A percentile compares a stretch with the other conserved stretches of the same genome.
Conservation (phyloP, 257 asterid species). For the Thymus mandschuricus region DNA sequence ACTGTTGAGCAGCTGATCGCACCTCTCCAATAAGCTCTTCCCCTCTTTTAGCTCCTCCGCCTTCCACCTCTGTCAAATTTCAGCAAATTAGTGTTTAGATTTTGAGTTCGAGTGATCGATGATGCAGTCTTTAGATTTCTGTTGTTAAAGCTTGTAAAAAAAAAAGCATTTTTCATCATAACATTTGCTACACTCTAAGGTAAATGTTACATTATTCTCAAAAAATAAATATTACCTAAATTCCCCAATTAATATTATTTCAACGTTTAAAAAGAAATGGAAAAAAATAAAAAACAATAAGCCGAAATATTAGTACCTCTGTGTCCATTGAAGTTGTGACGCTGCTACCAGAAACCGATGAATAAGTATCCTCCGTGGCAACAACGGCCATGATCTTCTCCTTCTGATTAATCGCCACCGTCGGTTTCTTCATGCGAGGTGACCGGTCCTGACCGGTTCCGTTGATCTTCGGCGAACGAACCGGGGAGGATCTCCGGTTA, state of each 20-base stretch:
- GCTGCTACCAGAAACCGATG: constrained; percentile 73
- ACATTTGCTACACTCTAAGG: too few relatives aligned
- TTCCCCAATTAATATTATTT: too few relatives aligned
- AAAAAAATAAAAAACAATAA: too few relatives aligned
- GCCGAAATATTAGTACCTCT: constrained; percentile 47
- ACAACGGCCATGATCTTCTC: constrained; percentile 47
- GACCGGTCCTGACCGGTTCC: constrained; percentile 44
- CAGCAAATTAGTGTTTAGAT: too few relatives aligned
- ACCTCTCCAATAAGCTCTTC: constrained; percentile 69
- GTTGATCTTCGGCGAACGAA: constrained; percentile 56
- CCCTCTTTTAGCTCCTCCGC: constrained; percentile 65
- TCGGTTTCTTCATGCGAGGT: constrained; percentile 46
- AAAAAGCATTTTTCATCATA: too few relatives aligned
- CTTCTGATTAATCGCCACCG: constrained; percentile 41
- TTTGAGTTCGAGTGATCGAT: too few relatives aligned
- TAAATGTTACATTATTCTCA: too few relatives aligned
- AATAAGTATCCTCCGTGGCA: constrained; percentile 60
- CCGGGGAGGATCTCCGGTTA: constrained; percentile 48
- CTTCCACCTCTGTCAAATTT: constrained; percentile 47
- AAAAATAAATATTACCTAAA: too few relatives aligned
- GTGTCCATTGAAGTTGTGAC: constrained; percentile 62
- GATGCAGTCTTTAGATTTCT: too few relatives aligned
- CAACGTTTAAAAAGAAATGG: not conserved
- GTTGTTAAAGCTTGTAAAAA: too few relatives aligned
- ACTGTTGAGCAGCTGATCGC: constrained; percentile 83